Evolutionary conservation across 768 basidiomycete genomes (phyloP).

Genomic region (Suillus discolor): DNA sequence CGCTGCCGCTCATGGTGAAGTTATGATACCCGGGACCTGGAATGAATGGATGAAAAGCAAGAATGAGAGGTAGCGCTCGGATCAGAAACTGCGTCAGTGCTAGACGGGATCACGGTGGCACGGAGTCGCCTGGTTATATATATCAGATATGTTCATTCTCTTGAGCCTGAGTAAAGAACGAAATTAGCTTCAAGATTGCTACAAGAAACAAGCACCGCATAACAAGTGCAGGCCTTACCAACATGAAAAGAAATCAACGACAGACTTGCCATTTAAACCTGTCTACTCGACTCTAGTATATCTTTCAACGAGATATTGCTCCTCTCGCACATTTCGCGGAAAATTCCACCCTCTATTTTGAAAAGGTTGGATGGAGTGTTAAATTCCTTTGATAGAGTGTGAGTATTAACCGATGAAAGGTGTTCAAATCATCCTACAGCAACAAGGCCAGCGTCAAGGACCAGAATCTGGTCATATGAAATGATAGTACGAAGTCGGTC

Average conservation of each 20-base stretch:
- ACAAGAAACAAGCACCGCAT: neutral
- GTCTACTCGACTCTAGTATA: conserved; percentile 29
- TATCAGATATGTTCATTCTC: no score
- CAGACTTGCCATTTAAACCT: neutral
- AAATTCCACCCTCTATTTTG: conserved; percentile 47
- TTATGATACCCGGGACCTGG: no score
- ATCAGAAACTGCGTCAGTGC: no score
- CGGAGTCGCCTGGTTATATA: no score
- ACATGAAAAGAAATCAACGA: neutral
- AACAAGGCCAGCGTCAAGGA: conserved; percentile 66
- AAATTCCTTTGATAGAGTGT: conserved; percentile 47
- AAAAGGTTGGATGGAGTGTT: conserved; percentile 49
- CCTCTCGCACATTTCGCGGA: conserved; percentile 63
- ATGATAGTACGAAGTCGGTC: conserved; percentile 56
- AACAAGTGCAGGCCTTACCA: neutral
- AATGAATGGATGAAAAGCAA: conserved; percentile 23
- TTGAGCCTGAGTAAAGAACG: no score
- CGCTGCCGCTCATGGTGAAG: no score
- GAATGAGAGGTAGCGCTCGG: no score
- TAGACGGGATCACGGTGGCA: no score
- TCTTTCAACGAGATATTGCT: conserved; percentile 52
- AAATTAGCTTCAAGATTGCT: neutral
- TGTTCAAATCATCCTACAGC: conserved; percentile 36
- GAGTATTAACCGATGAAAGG: neutral
- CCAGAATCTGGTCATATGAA: conserved; percentile 68